phyloP scores from a whole-genome alignment of 2,329 filamentous ascomycete species.

The Bisporella sp. region DNA sequence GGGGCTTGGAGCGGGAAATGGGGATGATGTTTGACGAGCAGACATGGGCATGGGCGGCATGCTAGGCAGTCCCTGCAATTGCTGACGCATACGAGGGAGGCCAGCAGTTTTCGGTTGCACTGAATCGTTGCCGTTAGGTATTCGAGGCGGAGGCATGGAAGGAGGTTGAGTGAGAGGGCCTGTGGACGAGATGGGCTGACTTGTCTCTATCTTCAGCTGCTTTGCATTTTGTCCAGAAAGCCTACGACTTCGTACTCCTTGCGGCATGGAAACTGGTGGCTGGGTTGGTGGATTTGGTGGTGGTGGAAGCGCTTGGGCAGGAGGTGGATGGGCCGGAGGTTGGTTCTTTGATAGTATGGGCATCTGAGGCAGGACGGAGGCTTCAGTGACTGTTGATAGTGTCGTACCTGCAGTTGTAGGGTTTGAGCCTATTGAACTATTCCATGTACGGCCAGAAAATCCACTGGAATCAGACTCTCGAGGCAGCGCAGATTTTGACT shows the following conservation, averaged over 20 bases:
- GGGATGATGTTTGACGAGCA: conserved; percentile 22
- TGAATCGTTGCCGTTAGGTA: conserved; percentile 10
- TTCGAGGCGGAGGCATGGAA: conserved; percentile 20
- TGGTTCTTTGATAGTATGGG: conserved; percentile 13
- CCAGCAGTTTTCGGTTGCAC: conserved; percentile 22
- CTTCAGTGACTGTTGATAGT: conserved; percentile 66
- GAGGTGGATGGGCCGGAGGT: conserved; percentile 19
- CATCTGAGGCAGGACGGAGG: conserved; percentile 20
- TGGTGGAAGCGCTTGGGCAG: conserved; percentile 22
- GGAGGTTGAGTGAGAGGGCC: conserved; percentile 16
- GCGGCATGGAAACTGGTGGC: conserved; percentile 33
- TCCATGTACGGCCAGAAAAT: conserved; percentile 71
- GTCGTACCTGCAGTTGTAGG: conserved; percentile 61
- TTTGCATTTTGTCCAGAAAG: conserved; percentile 75
- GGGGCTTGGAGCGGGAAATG: conserved; percentile 18
- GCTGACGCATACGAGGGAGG: conserved; percentile 14
- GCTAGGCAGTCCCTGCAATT: conserved; percentile 5
- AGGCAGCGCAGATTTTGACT: conserved; percentile 60
- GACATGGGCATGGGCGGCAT: conserved; percentile 19
- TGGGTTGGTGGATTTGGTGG: conserved; percentile 25
- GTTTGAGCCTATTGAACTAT: conserved; percentile 70
- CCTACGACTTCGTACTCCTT: conserved; percentile 65
- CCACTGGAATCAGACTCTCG: conserved; percentile 78
- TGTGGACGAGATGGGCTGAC: conserved; percentile 4
- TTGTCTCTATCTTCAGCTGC: conserved; percentile 84